These are phyloP conservation scores for Fusarium pseudograminearum DNA, from an alignment of 2,329 filamentous ascomycete genomes.

Conservation along the genomic window DNA sequence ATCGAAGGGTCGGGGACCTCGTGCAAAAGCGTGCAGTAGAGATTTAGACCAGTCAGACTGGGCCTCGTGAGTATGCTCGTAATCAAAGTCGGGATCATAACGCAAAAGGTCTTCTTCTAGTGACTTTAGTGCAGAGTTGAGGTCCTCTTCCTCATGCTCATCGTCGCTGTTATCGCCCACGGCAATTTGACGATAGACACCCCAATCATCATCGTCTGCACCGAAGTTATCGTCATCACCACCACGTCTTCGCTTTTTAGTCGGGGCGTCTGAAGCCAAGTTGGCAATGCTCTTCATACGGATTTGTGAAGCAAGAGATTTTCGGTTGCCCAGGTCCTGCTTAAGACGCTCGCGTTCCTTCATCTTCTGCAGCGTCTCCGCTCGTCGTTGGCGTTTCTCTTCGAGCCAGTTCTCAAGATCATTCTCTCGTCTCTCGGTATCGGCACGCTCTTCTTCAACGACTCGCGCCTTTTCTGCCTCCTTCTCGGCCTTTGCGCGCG, in stretches of 20 bases:
- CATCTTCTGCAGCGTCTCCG: constrained; percentile 80
- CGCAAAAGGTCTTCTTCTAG: constrained; percentile 88
- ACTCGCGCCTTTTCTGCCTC: constrained; percentile 88
- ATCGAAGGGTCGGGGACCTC: constrained; percentile 89
- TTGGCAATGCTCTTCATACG: constrained; percentile 99
- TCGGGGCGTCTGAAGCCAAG: constrained; percentile 87
- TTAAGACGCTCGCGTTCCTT: constrained; percentile 94
- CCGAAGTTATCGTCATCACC: constrained; percentile 97
- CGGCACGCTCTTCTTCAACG: constrained; percentile 84
- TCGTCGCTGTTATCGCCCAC: constrained; percentile 86
- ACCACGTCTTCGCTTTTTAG: constrained; percentile 85
- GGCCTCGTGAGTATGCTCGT: constrained; percentile 91
- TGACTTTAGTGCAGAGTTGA: constrained; percentile 76
- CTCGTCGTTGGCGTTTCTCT: constrained; percentile 80
- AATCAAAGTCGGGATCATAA: constrained; percentile 89
- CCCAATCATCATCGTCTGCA: constrained; percentile 97
- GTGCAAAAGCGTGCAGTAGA: constrained; percentile 88
- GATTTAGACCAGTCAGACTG: constrained; percentile 96
- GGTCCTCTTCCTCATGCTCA: constrained; percentile 91
- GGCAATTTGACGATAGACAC: constrained; percentile 92
- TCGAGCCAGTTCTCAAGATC: constrained; percentile 89
- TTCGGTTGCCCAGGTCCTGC: constrained; percentile 94
- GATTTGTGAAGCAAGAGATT: constrained; percentile 94
- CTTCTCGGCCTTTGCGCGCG: constrained; percentile 95
- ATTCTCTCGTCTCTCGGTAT: constrained; percentile 85